Base-by-base conservation (phyloP, 306 rosid species). In the Vigna trinervia region DNA sequence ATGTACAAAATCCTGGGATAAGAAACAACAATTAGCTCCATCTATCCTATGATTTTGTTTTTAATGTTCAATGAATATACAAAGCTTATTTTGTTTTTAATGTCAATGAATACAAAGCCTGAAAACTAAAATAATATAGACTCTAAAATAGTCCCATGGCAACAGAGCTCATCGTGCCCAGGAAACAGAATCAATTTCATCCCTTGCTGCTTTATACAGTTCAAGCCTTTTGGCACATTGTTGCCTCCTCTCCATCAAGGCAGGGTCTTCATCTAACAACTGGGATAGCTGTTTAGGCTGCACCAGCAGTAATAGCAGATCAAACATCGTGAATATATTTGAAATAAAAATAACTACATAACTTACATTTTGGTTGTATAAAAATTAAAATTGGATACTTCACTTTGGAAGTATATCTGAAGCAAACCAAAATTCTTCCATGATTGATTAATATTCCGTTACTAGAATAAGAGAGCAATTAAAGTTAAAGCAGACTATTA, bases 141-240 rank as follows among this genome's bases (percentile, higher is more conserved):
- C 69, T 46, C 66, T n/a, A 23, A 39, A 58, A 30, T 52, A 14
- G 38, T 9, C 13, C 22, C 45, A 23, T 8, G 41, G 34, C 63
- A 67, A 47, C 52, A 69, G 52, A 60, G 67, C 62, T 94, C 83
- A 92, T 73, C 97, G 89, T 6, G 69, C 77, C 98, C 98, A 95
- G 28, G 98, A 84, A 62, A 95, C 97, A 11, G 98, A 91, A 75
- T 95, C 99, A 39, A 95, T 78, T 80, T 95, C 99, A 54, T 95
- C 99, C 80, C 99, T 92, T 12, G 99, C 99, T 51, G 99, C 85
- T 75, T 95, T 95, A 83, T 95, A 91, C 50, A 95, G 84, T 74
- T 92, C 97, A 38, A 92, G 99, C 82, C 98, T 91, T 58, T 92
- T 87, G 9, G 89, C 90, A 78, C 96, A 91, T 68, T 95, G 91